phyloP scores from a whole-genome alignment of 2,329 filamentous ascomycete genomes.

The Cordyceps cateniannulata region DNA sequence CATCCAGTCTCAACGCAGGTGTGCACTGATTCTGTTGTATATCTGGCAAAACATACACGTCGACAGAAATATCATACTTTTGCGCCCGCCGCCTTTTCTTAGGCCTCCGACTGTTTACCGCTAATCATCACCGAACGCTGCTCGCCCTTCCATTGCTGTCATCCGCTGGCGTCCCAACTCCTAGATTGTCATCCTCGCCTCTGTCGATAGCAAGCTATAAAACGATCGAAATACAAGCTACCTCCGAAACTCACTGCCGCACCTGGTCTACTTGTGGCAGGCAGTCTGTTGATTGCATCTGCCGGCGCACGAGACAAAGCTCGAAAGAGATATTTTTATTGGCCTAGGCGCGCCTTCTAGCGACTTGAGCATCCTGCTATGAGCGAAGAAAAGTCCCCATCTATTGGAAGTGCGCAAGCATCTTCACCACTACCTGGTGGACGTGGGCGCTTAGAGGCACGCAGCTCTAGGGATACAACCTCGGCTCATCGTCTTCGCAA shows the following conservation, averaged over 20 bases:
- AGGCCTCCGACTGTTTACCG: not conserved
- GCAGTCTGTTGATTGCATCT: not conserved
- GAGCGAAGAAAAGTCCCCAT: conserved; percentile 25
- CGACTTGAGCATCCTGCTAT: conserved; percentile 15
- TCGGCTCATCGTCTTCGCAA: conserved; percentile 29
- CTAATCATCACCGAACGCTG: not conserved
- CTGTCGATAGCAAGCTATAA: not conserved
- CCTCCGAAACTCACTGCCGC: not conserved
- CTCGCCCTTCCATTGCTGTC: not conserved
- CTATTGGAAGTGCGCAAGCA: conserved; percentile 26
- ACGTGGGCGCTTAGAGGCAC: conserved; percentile 36
- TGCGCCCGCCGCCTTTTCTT: not conserved
- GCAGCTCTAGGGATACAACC: conserved; percentile 30
- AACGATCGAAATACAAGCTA: not conserved
- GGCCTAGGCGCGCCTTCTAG: not conserved
- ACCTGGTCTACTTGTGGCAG: not conserved
- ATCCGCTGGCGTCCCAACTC: too few species aligned
- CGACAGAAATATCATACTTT: not conserved
- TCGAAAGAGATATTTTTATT: not conserved
- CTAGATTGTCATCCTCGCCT: not conserved
- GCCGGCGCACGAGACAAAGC: not conserved
- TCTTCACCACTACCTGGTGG: conserved; percentile 41
- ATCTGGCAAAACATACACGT: not conserved
- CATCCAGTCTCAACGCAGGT: not conserved
- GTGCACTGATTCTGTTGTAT: not conserved